Evolutionary conservation across 1,139 yeast genomes (phyloP).

Genomic region (Blastobotrys buckinghamii): DNA sequence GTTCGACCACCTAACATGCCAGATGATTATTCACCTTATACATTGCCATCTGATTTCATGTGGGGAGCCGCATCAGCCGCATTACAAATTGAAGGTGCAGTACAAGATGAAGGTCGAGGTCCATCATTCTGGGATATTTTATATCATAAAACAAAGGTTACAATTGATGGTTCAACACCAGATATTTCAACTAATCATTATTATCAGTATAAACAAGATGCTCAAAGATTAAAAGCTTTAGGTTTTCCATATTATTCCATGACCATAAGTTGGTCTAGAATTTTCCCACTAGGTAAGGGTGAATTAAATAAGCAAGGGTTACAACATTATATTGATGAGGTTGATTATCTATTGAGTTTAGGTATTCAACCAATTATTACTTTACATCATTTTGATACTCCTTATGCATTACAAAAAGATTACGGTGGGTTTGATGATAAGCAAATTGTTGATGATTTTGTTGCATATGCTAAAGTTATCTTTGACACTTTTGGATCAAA

Average conservation of each 20-base stretch:
- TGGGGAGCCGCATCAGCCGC: constrained; percentile 16
- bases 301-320: constrained; percentile 32
- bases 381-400: constrained; percentile 35
- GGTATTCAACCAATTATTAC: constrained; percentile 35
- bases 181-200: constrained; percentile 33
- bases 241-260: constrained; percentile 36
- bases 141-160: constrained; percentile 9
- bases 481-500: constrained; percentile 35
- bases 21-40: constrained; percentile 21
- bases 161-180: constrained; percentile 12
- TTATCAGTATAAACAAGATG: constrained; percentile 35
- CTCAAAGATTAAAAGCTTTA: constrained; percentile 32
- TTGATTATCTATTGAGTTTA: constrained; percentile 30
- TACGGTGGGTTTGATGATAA: constrained; percentile 33
- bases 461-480: constrained; percentile 33
- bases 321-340: constrained; percentile 34
- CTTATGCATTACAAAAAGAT: constrained; percentile 26
- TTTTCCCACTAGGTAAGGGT: constrained; percentile 32
- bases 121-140: constrained; percentile 30
- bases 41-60: constrained; percentile 11
- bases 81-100: constrained; percentile 35
- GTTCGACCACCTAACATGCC: constrained; percentile 18
- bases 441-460: constrained; percentile 35
- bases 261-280: constrained; percentile 37
- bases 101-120: constrained; percentile 32